Evolutionary conservation across 2,329 filamentous ascomycete genomes (phyloP).

Genomic region (Fusarium sp.): DNA sequence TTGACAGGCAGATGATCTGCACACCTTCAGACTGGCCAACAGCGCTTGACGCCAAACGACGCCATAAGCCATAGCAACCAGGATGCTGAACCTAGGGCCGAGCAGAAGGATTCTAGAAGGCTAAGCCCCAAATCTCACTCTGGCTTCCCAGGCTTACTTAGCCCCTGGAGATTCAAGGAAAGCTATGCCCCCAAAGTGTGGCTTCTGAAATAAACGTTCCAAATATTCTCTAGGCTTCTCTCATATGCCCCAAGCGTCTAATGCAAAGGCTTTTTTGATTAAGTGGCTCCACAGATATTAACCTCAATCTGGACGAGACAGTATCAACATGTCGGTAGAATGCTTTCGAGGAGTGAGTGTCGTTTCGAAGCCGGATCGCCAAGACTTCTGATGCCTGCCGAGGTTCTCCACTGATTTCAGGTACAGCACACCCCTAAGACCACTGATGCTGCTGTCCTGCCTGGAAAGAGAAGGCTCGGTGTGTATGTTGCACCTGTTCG

Average conservation of each 20-base stretch:
- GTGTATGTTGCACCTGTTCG: not conserved
- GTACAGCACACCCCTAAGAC: conserved; percentile 13
- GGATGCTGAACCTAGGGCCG: conserved; percentile 21
- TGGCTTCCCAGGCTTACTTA: conserved; percentile 2
- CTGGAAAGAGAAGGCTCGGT: not conserved
- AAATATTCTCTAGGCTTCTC: not conserved
- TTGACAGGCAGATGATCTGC: conserved; percentile 31
- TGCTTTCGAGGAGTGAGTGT: conserved; percentile 6
- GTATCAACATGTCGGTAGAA: not conserved
- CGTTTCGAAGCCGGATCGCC: conserved; percentile 30
- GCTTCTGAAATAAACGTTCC: not conserved
- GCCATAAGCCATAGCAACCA: conserved; percentile 28
- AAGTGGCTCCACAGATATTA: conserved; percentile 1
- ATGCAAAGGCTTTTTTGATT: not conserved
- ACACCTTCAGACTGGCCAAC: conserved; percentile 25
- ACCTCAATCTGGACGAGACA: conserved; percentile 13
- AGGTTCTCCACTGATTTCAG: conserved; percentile 23
- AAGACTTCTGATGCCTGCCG: conserved; percentile 20
- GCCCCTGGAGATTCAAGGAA: conserved; percentile 12
- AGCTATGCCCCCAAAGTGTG: conserved; percentile 19
- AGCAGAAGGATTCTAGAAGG: conserved; percentile 46
- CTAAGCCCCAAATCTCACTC: conserved; percentile 30
- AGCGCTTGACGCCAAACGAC: conserved; percentile 26
- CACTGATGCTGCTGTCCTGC: not conserved
- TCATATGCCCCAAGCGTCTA: conserved; percentile 1